Evolutionary conservation across 352 stramenopile genomes (phyloP).

Genomic region (Phytophthora lateralis): DNA sequence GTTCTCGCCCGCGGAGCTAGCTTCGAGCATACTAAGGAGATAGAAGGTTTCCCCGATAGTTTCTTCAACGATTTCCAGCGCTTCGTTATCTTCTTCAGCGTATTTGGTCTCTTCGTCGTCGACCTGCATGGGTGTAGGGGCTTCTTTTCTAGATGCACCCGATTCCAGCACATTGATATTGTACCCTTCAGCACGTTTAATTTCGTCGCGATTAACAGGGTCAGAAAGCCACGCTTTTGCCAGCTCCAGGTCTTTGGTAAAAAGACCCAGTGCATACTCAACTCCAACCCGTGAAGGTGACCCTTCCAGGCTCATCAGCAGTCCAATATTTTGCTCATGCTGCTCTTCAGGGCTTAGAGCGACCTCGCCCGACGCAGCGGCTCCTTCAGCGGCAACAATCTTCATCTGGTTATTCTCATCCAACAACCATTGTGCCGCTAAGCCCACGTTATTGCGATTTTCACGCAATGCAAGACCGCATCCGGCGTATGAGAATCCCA

Average conservation of each 20-base stretch:
- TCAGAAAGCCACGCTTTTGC: conserved; percentile 70
- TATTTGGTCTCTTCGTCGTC: conserved; percentile 62
- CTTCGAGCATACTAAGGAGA: conserved; percentile 94
- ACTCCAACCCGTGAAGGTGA: conserved; percentile 56
- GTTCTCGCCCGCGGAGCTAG: conserved; percentile 41
- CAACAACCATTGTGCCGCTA: conserved; percentile 85
- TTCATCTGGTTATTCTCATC: conserved; percentile 80
- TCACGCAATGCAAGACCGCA: conserved; percentile 74
- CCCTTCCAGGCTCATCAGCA: conserved; percentile 71
- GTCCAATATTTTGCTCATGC: conserved; percentile 65
- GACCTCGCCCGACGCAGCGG: conserved; percentile 54
- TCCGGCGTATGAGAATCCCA: conserved; percentile 89
- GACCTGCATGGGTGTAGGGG: conserved; percentile 43
- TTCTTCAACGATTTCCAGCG: conserved; percentile 67
- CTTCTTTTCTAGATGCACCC: background rate
- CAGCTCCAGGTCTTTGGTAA: conserved; percentile 67
- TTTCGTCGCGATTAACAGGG: conserved; percentile 62
- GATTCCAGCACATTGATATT: conserved; percentile 4
- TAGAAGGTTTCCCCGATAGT: conserved; percentile 78
- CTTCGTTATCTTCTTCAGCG: conserved; percentile 49
- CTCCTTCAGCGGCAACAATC: conserved; percentile 65
- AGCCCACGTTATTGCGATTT: conserved; percentile 64
- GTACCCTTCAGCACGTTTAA: conserved; percentile 56
- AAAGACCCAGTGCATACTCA: conserved; percentile 74
- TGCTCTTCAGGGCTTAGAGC: conserved; percentile 65